Base-by-base conservation (phyloP, 441 rosid species). In the Populus tomentosa region DNA sequence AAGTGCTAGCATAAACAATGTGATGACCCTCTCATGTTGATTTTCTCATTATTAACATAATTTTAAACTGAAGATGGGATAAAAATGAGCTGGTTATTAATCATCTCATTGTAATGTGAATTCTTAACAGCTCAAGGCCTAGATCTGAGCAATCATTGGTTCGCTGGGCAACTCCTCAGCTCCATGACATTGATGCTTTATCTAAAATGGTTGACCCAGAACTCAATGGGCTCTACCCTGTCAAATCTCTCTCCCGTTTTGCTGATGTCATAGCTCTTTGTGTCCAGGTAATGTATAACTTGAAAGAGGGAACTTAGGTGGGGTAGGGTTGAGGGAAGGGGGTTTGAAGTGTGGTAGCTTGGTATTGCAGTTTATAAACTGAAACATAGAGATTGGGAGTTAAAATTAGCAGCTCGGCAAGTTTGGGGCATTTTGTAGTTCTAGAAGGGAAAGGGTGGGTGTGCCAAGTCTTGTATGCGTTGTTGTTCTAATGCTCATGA, bases 81-180 rank as follows among this genome's bases (percentile, higher is more conserved):
- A 75, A 32, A 46, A 30, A 36, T 70, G 20, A 63, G 9, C 71
- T 79, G 10, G 63, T 30, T 23, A 5, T 21, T 42, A 24, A 67
- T 80, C 74, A 67, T 80, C 75, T 35, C 74, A 32, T 72, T 74
- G 14, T 20, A 11, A 66, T 66, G 24, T 82, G n/a, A 46, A 61
- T 73, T 79, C 61, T 38, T 74, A 70, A 73, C 94, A 97, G 99
- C 85, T 78, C 98, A 61, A 93, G 94, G 90, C 87, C 92, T 79
- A 92, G 98, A 83, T 77, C 86, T 1, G 98, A 97, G 85, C 99
- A 97, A 81, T 94, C 98, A 80, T 81, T 97, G 87, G 98, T 97
- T 81, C 90, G 98, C 81, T 97, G 99, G 99, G 98, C 98, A 69
- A 97, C 97, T 21, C 99, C 99, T 76, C 99, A 94, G 89, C 98